Percentiles rank a stretch among this genome's conserved stretches.
Evolutionary conservation across 495 filamentous ascomycete species (phyloP).

Genomic region (Neurospora sp.): DNA sequence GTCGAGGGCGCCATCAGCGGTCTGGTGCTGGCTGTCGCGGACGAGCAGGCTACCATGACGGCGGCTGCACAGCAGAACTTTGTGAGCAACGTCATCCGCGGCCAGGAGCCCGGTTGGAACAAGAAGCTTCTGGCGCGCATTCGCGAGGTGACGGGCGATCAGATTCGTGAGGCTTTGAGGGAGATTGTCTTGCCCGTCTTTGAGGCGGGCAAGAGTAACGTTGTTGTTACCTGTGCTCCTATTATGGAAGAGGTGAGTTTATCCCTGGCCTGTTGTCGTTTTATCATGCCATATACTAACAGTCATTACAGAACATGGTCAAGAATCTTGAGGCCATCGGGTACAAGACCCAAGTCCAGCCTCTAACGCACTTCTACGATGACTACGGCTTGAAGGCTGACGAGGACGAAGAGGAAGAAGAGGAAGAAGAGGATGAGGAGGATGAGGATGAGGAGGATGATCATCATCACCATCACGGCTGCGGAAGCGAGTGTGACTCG

Average conservation of each 20-base stretch:
- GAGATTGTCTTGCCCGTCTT: constrained; percentile 74
- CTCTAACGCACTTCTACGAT: constrained; percentile 76
- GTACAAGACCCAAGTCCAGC: constrained; percentile 65
- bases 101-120: constrained; percentile 68
- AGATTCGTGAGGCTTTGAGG: constrained; percentile 65
- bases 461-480: neutral
- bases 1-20: constrained; percentile 85
- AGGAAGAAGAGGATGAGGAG: constrained; percentile 53
- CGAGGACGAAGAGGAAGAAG: constrained; percentile 57
- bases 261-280: neutral
- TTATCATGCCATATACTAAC: constrained; percentile 11
- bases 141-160: constrained; percentile 60
- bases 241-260: constrained; percentile 69
- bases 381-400: constrained; percentile 75
- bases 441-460: constrained; percentile 43
- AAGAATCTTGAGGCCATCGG: constrained; percentile 61
- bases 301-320: constrained; percentile 47
- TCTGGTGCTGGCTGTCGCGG: constrained; percentile 74
- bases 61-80: constrained; percentile 74
- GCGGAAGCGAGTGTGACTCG: neutral
- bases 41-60: constrained; percentile 75
- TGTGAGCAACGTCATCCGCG: constrained; percentile 66
- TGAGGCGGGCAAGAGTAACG: constrained; percentile 60
- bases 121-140: constrained; percentile 66
- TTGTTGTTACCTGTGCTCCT: constrained; percentile 81